Base-by-base conservation (phyloP, 2,329 filamentous ascomycete genomes). In the Ampelomyces quisqualis region DNA sequence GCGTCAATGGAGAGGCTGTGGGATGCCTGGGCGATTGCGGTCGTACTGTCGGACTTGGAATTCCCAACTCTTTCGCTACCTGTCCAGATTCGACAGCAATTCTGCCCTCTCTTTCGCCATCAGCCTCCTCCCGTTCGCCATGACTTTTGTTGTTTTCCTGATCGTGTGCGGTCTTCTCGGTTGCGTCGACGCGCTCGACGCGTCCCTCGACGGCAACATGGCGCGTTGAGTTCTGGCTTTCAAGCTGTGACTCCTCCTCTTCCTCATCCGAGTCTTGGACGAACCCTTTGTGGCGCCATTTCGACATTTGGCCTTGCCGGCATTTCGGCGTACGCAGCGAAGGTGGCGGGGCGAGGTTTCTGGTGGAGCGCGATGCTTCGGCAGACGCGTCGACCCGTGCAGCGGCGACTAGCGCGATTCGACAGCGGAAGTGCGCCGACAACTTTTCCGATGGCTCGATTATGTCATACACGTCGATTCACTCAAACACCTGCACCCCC, bases 201-300 rank as follows among this genome's bases (percentile, higher is more conserved):
- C 53, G 55, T 52, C 36, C 24, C 13, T 44, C 35, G n/a, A 48
- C 34, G 40, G 24, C 45, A 21, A 33, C 34, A 34, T 49, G 40
- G 11, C 48, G 51, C 30, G 34, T 47, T 3, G 45, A 47, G 18
- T 21, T n/a, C 39, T 58, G 55, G 20, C 39, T 62, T 30, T 66
- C 63, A 22, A 65, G 20, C 34, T 64, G 56, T 10, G 43, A 48
- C 24, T 61, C 57, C 13, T 65, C 62, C 32, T 73, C 72, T 35
- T 76, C 73, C 41, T 75, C 74, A 65, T 77, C 74, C 45, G 74
- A 76, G 60, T 76, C 74, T 62, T 66, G 68, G 50, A 76, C 74
- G 63, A 70, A 75, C 52, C 73, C 73, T 62, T 63, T 68, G 54
- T 69, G 63, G 53, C 72, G 68, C 74, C 74, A 77, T 66, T 64